Base-by-base conservation (phyloP, 192 early-diverging fungal species). In the Mortierella claussenii region DNA sequence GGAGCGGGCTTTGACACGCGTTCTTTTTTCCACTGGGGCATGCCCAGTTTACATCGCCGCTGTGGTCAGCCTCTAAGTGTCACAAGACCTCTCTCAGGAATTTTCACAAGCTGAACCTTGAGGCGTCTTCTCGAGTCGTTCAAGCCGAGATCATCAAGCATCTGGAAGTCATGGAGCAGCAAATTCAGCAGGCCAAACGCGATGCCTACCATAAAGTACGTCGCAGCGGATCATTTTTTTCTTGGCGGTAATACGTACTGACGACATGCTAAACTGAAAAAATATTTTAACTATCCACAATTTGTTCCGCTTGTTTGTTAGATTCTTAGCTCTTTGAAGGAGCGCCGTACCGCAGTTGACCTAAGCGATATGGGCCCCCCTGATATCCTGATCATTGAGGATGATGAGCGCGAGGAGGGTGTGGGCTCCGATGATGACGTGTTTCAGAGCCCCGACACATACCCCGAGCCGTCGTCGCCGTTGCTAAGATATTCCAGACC, bases 31-130 rank as follows among this genome's bases (percentile, higher is more conserved):
- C 1, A 18, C 3, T 33, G 13, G 26, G 13, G n/a, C n/a, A n/a
- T n/a, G n/a, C n/a, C n/a, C 43, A 71, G 70, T 75, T 54, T 31
- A 6, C 51, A 1, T 76, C 73, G 1, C 73, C 73, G 1, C n/a
- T 76, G 4, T 76, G 73, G 73, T 76, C 65, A 5, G 47, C 49
- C 18, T 36, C 73, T 3, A 67, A 36, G 17, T 4, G 34, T 0
- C 45, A 61, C 17, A 60, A 53, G 37, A 62, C 56, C 4, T 67
- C 73, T 1, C 50, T 46, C 23, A 56, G 46, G 28, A 42, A 49
- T 12, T 57, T 56, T 15, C 24, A 12, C 9, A 21, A 57, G 23
- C 15, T n/a, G 15, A 15, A 13, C 36, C 58, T 50, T 5, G 10
- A n/a, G 21, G 24, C 37, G 0, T 61, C 54, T 33, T 17, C 30